Conservation (phyloP, 2,329 filamentous ascomycete species). For the Cordyceps fumosorosea region DNA sequence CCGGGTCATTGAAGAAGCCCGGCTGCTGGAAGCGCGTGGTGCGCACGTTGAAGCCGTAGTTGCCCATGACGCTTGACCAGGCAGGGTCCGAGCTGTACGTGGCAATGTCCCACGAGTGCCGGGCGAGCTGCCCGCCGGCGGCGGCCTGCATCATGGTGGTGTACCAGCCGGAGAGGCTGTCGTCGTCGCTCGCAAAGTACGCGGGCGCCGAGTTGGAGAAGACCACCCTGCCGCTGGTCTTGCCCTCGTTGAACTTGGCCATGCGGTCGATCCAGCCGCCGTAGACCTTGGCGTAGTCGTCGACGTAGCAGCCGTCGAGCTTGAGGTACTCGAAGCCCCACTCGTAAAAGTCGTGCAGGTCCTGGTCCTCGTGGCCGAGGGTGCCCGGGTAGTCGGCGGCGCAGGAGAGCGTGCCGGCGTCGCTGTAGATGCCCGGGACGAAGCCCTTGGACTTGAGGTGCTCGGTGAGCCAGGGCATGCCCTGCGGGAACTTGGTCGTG, state of each 20-base stretch:
- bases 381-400: constrained; percentile 34
- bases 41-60: constrained; percentile 35
- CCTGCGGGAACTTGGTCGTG: constrained; percentile 32
- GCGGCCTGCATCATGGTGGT: constrained; percentile 35
- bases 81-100: constrained; percentile 29
- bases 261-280: background rate
- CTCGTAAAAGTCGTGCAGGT: constrained; percentile 31
- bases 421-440: constrained; percentile 38
- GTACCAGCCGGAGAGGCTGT: constrained; percentile 32
- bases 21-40: constrained; percentile 30
- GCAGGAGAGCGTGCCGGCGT: constrained; percentile 37
- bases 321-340: constrained; percentile 34
- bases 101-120: constrained; percentile 35
- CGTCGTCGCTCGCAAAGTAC: constrained; percentile 28
- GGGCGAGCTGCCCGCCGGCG: constrained; percentile 31
- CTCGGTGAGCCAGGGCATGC: constrained; percentile 34
- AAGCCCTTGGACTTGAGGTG: constrained; percentile 33
- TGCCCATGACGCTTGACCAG: constrained; percentile 40
- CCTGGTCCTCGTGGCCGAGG: constrained; percentile 33
- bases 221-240: constrained; percentile 14
- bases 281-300: background rate
- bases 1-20: constrained; percentile 30
- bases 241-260: background rate
- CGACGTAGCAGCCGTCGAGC: constrained; percentile 34
- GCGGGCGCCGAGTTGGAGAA: constrained; percentile 38